Percentiles rank a stretch among this genome's conserved stretches.
These are phyloP conservation scores for Saccharomycopsis vini DNA, from an alignment of 805 yeast species.

Conservation along the genomic window DNA sequence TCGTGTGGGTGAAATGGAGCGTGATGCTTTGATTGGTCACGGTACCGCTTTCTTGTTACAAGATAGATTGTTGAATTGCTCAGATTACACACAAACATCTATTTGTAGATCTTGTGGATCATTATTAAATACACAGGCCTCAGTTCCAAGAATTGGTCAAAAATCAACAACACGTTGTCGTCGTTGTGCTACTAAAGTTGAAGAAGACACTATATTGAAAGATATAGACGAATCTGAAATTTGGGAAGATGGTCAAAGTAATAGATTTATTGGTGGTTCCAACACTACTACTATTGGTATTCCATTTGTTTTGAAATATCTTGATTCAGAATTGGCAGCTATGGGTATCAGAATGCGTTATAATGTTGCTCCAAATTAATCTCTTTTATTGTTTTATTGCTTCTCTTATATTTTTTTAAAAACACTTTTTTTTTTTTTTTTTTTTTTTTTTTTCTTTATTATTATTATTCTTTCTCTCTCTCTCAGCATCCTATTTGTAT, in stretches of 20 bases:
- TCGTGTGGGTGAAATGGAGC: conserved; percentile 99
- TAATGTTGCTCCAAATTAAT: conserved; percentile 11
- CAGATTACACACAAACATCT: conserved; percentile 88
- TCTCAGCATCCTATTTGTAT: neutral
- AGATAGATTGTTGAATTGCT: conserved; percentile 89
- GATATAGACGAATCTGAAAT: conserved; percentile 60
- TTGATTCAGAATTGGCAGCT: conserved; percentile 92
- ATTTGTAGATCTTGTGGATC: conserved; percentile 93
- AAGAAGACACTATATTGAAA: conserved; percentile 28
- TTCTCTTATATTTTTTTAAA: neutral
- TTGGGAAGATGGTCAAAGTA: conserved; percentile 98
- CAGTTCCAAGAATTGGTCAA: conserved; percentile 87
- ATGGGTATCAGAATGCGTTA: conserved; percentile 83
- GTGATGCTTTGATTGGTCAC: conserved; percentile 97
- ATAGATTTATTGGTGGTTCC: conserved; percentile 82
- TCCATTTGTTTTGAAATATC: conserved; percentile 90
- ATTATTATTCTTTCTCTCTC: neutral
- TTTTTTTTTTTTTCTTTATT: neutral
- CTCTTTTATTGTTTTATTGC: neutral
- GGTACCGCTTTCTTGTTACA: conserved; percentile 93
- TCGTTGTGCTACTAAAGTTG: conserved; percentile 73
- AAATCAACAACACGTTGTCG: conserved; percentile 77
- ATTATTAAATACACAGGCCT: conserved; percentile 75
- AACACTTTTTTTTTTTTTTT: neutral
- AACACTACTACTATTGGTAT: conserved; percentile 93